Base-by-base conservation (phyloP, 2,329 filamentous ascomycete species). In the Aspergillus thermomutatus region DNA sequence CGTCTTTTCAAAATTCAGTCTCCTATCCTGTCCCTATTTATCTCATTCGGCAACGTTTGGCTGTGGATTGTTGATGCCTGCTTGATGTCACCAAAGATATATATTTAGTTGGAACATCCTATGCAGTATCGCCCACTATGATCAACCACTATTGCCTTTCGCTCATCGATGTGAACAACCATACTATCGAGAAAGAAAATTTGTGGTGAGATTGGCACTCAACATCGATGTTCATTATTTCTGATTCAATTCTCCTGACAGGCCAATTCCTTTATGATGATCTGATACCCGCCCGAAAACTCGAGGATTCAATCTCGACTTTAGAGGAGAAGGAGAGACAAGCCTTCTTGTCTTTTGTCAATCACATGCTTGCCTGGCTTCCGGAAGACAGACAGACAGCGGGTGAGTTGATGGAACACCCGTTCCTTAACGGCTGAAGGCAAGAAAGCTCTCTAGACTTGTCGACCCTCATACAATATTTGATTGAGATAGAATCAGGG, bases 371-470 rank as follows among this genome's bases (percentile, higher is more conserved):
- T 48, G 46, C 54, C 14, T 71, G 68, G 68, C 43, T 65, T 3
- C 68, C 68, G 2, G 64, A 69, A 49, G 63, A 70, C 37, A 64
- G 68, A 26, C 64, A 64, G 61, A 71, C 68, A 1, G 68, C 68
- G 25, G 56, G 64, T 14, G 66, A 72, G 52, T 54, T 71, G 17
- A 56, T 66, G 10, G 58, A 69, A 6, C 67, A 72, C 60, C 68
- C 47, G 69, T 72, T 27, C 75, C 74, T 40, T 55, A 64, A 17
- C 28, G n/a, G n/a, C n/a, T n/a, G n/a, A n/a, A n/a, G n/a, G n/a
- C n/a, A n/a, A n/a, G n/a, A n/a, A n/a, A n/a, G n/a, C n/a, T n/a
- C n/a, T n/a, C n/a, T n/a, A n/a, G n/a, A n/a, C n/a, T n/a, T n/a
- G n/a, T n/a, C n/a, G n/a, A n/a, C n/a, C n/a, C n/a, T n/a, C n/a